Evolutionary conservation across 331 rosid genomes (phyloP).

Genomic region (Erythrophleum ivorense): DNA sequence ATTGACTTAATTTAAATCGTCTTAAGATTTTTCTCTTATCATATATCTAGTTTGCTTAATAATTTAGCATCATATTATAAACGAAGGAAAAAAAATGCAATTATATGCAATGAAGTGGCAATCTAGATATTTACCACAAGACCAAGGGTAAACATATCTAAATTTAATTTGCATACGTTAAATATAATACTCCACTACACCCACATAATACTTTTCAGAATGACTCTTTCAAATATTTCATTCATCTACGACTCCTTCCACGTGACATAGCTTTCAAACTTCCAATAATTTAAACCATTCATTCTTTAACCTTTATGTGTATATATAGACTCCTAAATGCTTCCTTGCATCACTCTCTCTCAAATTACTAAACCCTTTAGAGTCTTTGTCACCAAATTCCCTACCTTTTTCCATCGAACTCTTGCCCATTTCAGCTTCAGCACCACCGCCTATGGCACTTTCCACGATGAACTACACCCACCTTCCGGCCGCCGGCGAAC

Average conservation of each 20-base stretch:
- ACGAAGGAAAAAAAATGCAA: too few relatives aligned
- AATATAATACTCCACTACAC: neutral
- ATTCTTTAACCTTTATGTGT: neutral
- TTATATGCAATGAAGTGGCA: neutral
- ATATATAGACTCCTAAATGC: neutral
- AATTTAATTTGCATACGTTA: too few relatives aligned
- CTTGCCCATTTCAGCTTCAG: neutral
- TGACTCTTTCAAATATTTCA: neutral
- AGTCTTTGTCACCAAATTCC: neutral
- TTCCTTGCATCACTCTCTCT: neutral
- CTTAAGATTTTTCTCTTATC: too few relatives aligned
- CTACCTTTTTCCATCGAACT: neutral
- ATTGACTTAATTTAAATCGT: neutral
- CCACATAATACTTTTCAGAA: neutral
- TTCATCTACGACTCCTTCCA: neutral
- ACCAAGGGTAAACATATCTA: neutral
- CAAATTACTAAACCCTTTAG: neutral
- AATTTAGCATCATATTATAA: too few relatives aligned
- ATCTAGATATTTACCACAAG: neutral
- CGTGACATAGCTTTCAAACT: slow-evolving; percentile 3
- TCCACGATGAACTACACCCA: slow-evolving; percentile 40
- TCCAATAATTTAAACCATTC: neutral
- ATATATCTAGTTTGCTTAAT: too few relatives aligned
- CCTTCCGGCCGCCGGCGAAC: slow-evolving; percentile 17
- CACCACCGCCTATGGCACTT: slow-evolving; percentile 42